A percentile compares a stretch with the other conserved stretches of the same genome.
phyloP scores from a whole-genome alignment of 176 grass and related monocot species.

The Musa beccarii region DNA sequence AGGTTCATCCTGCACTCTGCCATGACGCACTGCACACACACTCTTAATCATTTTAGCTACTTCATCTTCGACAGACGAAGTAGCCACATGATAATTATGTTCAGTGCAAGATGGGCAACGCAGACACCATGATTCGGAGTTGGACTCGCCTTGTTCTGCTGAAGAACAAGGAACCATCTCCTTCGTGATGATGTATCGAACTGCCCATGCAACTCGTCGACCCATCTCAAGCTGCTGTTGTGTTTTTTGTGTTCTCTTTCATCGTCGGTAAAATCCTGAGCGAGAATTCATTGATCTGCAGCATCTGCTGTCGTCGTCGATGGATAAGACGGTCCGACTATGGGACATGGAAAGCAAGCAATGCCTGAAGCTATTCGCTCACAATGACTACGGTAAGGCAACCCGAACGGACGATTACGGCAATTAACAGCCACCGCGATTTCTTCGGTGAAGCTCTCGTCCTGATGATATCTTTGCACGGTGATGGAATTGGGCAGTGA shows the following conservation, averaged over 20 bases:
- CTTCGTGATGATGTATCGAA: too few species aligned
- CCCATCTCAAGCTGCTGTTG: not conserved
- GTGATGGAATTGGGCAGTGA: conserved; percentile 35
- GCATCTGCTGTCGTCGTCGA: conserved; percentile 72
- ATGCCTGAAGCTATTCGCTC: conserved; percentile 69
- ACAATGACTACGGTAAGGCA: conserved; percentile 69
- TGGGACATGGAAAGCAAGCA: conserved; percentile 64
- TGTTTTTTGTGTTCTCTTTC: not conserved
- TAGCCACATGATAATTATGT: too few species aligned
- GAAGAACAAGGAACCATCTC: too few species aligned
- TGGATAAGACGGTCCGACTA: conserved; percentile 96
- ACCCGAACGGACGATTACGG: not conserved
- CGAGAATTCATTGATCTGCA: not conserved
- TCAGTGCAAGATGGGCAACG: too few species aligned
- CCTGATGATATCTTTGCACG: not conserved
- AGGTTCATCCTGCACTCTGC: conserved; percentile 8
- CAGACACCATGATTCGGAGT: too few species aligned
- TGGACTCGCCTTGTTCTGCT: too few species aligned
- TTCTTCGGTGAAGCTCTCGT: not conserved
- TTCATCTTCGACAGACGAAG: too few species aligned
- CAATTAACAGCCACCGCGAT: too few species aligned
- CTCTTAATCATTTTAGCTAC: too few species aligned
- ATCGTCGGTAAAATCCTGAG: not conserved
- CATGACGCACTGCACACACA: too few species aligned
- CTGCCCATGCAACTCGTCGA: not conserved